Evolutionary conservation across 2,329 filamentous ascomycete genomes (phyloP).

Genomic region (Exophiala sp.): DNA sequence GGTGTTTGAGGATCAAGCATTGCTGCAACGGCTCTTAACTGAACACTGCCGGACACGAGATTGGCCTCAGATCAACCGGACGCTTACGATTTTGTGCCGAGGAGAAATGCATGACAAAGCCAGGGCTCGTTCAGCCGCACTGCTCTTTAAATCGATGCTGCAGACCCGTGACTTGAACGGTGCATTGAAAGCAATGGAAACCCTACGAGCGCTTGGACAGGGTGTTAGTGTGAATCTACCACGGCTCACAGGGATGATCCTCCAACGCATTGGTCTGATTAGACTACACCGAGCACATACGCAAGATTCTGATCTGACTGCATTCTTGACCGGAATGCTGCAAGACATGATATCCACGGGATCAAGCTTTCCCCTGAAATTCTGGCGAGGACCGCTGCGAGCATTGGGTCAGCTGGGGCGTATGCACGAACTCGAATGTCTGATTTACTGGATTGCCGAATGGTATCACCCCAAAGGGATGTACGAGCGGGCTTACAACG

Average conservation of each 20-base stretch:
- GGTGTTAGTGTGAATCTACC: constrained; percentile 2
- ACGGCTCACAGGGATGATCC: neutral
- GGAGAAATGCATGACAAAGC: constrained; percentile 32
- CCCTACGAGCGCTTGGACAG: constrained; percentile 5
- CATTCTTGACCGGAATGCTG: constrained; percentile 47
- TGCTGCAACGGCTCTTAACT: constrained; percentile 55
- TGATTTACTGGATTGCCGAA: constrained; percentile 25
- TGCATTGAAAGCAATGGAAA: constrained; percentile 4
- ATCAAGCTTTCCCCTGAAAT: constrained; percentile 38
- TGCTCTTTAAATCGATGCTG: constrained; percentile 37
- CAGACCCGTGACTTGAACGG: constrained; percentile 34
- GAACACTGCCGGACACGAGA: constrained; percentile 52
- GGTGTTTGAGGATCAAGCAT: constrained; percentile 52
- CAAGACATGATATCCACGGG: constrained; percentile 47
- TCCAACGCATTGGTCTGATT: neutral
- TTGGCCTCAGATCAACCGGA: constrained; percentile 52
- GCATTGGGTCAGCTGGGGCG: constrained; percentile 46
- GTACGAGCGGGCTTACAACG: neutral
- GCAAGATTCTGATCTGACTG: constrained; percentile 18
- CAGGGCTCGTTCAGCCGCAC: constrained; percentile 33
- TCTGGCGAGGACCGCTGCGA: constrained; percentile 59
- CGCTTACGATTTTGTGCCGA: constrained; percentile 51
- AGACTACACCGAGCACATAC: neutral
- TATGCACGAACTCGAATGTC: constrained; percentile 11
- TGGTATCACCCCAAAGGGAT: constrained; percentile 12